phyloP scores from a whole-genome alignment of 257 asterid genomes.

The Sherardia arvensis region DNA sequence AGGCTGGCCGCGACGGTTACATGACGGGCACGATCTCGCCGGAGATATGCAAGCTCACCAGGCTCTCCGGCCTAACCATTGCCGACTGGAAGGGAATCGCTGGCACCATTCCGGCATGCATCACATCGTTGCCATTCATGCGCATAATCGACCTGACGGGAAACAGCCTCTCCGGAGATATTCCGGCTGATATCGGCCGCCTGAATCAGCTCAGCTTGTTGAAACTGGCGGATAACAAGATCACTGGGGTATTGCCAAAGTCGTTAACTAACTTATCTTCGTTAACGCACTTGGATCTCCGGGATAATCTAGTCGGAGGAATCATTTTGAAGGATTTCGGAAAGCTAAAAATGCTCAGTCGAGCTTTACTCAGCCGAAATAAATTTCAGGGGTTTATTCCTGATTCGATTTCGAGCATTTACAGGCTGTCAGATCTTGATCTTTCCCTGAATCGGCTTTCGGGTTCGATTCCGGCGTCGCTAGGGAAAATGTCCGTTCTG shows the following conservation, averaged over 20 bases:
- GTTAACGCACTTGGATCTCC: slow-evolving; percentile 61
- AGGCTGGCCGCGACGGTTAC: slow-evolving; percentile 58
- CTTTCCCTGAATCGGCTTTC: slow-evolving; percentile 59
- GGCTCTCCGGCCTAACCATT: slow-evolving; percentile 64
- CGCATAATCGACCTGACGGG: slow-evolving; percentile 63
- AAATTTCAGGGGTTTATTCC: slow-evolving; percentile 49
- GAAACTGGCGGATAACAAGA: slow-evolving; percentile 70
- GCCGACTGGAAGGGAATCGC: slow-evolving; percentile 88
- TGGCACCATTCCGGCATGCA: slow-evolving; percentile 63
- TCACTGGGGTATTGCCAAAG: slow-evolving; percentile 54
- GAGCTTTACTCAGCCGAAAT: slow-evolving; percentile 68
- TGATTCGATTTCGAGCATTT: slow-evolving; percentile 44
- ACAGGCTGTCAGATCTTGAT: slow-evolving; percentile 71
- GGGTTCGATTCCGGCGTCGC: slow-evolving; percentile 60
- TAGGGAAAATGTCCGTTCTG: slow-evolving; percentile 73
- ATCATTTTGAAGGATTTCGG: slow-evolving; percentile 49
- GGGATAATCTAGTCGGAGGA: slow-evolving; percentile 52
- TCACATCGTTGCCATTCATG: slow-evolving; percentile 44
- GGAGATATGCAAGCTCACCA: slow-evolving; percentile 42
- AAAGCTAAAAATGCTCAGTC: slow-evolving; percentile 57
- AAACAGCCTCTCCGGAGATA: slow-evolving; percentile 52
- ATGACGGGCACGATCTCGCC: slow-evolving; percentile 82
- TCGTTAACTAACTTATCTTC: slow-evolving; percentile 49
- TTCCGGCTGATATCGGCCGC: slow-evolving; percentile 58
- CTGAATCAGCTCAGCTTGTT: slow-evolving; percentile 59